Evolutionary conservation across 2,329 filamentous ascomycete genomes (phyloP), one percentile per base, ranked within the genome.

Genomic region (Calonectria fujianensis): DNA sequence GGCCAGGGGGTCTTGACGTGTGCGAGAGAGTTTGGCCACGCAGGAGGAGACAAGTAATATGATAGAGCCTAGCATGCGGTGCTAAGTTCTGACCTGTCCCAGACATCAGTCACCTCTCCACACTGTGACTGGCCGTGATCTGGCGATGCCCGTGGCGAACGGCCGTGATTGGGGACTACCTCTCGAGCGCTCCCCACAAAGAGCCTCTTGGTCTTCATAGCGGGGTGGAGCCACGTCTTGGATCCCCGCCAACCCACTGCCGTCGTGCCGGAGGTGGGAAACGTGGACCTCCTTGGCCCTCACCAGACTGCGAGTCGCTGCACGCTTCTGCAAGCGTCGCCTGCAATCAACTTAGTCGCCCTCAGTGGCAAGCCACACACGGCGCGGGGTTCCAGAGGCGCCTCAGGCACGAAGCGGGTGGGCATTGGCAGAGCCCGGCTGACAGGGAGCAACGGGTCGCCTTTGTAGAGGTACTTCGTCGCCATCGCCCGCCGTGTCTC

Each of bases 381-480:
- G 51, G 63, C 31, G 29, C 61, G 41, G 27, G 61, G 57, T 37
- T 27, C 57, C 18, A 20, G 61, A 50, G 39, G 39, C 61, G 41
- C 57, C 57, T 63, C 57, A 63, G 52, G 67, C 52, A 65, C 67
- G 8, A 63, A 69, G 48, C 37, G 39, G 24, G 69, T 32, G 48
- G 27, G n/a, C 45, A 64, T 31, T 52, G 32, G 48, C 41, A 41
- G 61, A 20, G 61, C 50, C 37, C 45, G 41, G 59, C 61, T 32
- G 51, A 59, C 39, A 39, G 63, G 51, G 35, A 48, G 70, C 45
- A 48, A 59, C 57, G 29, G 24, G 71, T 51, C 39, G 50, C 57
- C 57, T 70, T 74, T 75, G 74, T 75, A 54, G 71, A 69, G 70
- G 71, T 75, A 75, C 74, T 50, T 75, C 71, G 35, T 74, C 27